Conservation (phyloP, 345 rosid species). For the Corchorus olitorius region DNA sequence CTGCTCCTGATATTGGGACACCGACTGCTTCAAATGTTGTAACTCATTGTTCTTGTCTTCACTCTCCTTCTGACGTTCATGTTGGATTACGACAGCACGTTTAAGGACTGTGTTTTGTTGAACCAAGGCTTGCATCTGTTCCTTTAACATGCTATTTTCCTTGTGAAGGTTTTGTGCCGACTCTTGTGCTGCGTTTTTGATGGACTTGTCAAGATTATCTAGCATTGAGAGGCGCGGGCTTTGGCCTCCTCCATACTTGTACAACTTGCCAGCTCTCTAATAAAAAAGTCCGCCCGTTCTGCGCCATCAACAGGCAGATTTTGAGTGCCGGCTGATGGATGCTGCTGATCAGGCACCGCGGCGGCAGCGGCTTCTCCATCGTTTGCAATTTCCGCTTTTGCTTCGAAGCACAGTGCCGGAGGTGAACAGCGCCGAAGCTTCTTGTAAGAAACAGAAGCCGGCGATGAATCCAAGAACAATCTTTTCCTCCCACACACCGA, state of each 20-base stretch:
- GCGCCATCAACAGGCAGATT: too few species aligned
- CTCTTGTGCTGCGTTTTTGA: slow-evolving; percentile 53
- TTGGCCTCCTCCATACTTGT: slow-evolving; percentile 70
- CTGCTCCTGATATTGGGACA: slow-evolving; percentile 78
- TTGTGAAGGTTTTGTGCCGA: slow-evolving; percentile 49
- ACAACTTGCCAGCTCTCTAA: slow-evolving; percentile 63
- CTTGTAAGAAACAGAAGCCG: too few species aligned
- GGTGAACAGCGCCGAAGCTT: too few species aligned
- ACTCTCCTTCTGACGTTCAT: slow-evolving; percentile 73
- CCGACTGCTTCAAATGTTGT: slow-evolving; percentile 62
- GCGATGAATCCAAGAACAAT: too few species aligned
- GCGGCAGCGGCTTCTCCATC: too few species aligned
- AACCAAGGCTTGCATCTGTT: slow-evolving; percentile 58
- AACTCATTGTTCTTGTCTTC: slow-evolving; percentile 62
- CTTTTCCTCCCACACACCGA: too few species aligned
- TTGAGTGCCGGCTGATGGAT: too few species aligned
- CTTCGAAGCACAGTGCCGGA: too few species aligned
- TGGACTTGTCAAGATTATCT: slow-evolving; percentile 67
- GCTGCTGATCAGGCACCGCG: too few species aligned
- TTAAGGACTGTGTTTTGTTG: slow-evolving; percentile 80
- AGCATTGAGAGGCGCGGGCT: slow-evolving; percentile 62
- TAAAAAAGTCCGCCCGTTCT: slow-evolving; percentile 73
- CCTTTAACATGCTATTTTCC: slow-evolving; percentile 70
- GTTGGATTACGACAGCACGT: slow-evolving; percentile 85
- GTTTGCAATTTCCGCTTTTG: too few species aligned